Base-by-base conservation (phyloP, 2,329 filamentous ascomycete species). In the Biscogniauxia sp. region DNA sequence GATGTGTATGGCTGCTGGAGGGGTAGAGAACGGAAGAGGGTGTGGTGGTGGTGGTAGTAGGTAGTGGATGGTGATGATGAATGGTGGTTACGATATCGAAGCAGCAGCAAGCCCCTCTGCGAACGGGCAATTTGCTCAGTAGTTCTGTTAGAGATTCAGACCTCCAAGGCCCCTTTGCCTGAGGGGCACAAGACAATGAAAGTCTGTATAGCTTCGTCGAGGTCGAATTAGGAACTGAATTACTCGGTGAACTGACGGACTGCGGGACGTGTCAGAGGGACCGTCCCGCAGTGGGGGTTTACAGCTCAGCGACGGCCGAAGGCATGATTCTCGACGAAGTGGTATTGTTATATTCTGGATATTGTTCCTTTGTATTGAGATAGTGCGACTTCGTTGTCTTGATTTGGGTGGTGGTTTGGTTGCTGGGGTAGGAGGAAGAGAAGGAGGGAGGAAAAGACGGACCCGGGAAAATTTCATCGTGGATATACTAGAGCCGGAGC, bases 221-320 rank as follows among this genome's bases (percentile, higher is more conserved):
- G 75, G 67, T 75, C 66, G 75, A 76, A 80, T 84, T 82, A 79
- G 76, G 82, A 76, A 74, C 86, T 84, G 82, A 83, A 82, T 80
- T 81, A 84, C 83, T 92, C 89, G 87, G 81, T 88, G 88, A 89
- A 88, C 90, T 92, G 89, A 87, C 87, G 89, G 89, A 92, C 91
- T 93, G 86, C 88, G 85, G 84, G 85, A 86, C 85, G 83, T 73
- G 79, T 78, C 78, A 76, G 70, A 74, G 78, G 78, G 79, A 82
- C 77, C 77, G 80, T 82, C 86, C 87, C 88, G 88, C 87, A 93
- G 90, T 88, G 88, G 87, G 85, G 80, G 85, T 92, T 93, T 93
- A 96, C 89, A 94, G 91, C 90, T 89, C 89, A 91, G 87, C 88
- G 88, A 90, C 82, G 83, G 88, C 87, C 88, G 83, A 86, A 85